These are phyloP conservation scores for Castanea sativa DNA, from an alignment of 306 rosid species.

Conservation along the genomic window DNA sequence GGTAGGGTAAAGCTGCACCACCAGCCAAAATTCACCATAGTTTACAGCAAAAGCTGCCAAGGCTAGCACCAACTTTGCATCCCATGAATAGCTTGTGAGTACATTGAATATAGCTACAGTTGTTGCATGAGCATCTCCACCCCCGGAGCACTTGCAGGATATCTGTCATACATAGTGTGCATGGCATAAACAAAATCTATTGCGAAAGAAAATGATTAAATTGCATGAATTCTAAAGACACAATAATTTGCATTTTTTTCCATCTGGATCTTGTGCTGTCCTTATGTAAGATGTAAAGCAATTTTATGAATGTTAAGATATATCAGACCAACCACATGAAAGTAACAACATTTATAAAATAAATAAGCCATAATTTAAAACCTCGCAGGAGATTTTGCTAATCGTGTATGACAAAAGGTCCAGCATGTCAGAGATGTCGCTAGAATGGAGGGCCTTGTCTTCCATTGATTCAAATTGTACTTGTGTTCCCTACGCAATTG, in stretches of 20 bases:
- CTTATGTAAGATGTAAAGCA: too few species aligned
- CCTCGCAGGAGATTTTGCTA: slow-evolving; percentile 60
- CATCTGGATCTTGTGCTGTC: too few species aligned
- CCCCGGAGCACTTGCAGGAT: slow-evolving; percentile 41
- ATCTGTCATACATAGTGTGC: slow-evolving; percentile 31
- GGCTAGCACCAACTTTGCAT: slow-evolving; percentile 60
- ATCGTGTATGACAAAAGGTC: slow-evolving; percentile 39
- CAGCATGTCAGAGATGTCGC: slow-evolving; percentile 26
- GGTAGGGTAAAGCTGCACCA: slow-evolving; percentile 41
- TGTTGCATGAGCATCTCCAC: slow-evolving; percentile 55
- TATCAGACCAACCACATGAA: background rate
- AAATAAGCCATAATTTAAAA: slow-evolving; percentile 7
- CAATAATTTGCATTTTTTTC: too few species aligned
- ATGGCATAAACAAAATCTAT: background rate
- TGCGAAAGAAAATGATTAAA: too few species aligned
- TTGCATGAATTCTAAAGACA: too few species aligned
- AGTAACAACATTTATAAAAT: background rate
- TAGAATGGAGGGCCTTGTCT: slow-evolving; percentile 31
- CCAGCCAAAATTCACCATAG: slow-evolving; percentile 58
- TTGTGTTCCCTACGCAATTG: slow-evolving; percentile 28
- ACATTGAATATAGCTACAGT: slow-evolving; percentile 45
- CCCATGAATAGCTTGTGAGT: slow-evolving; percentile 61
- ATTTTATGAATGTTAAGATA: too few species aligned
- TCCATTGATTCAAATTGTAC: slow-evolving; percentile 13
- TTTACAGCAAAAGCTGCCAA: slow-evolving; percentile 57